Evolutionary conservation across 2,329 filamentous ascomycete genomes (phyloP).

Genomic region (Talaromyces sp.): DNA sequence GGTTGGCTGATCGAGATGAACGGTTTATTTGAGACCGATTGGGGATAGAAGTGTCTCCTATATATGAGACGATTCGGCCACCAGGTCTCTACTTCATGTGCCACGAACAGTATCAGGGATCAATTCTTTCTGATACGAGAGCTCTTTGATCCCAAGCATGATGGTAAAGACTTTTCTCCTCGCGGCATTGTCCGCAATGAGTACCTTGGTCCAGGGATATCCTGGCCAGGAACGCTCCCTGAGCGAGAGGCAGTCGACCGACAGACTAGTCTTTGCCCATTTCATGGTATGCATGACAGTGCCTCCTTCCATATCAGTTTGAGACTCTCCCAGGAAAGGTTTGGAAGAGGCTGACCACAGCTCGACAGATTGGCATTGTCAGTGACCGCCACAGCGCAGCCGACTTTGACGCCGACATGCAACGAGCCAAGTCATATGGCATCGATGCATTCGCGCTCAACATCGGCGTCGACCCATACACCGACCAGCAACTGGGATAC

Average conservation of each 20-base stretch:
- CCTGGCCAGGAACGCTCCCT: background rate
- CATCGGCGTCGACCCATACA: constrained; percentile 43
- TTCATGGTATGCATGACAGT: constrained; percentile 13
- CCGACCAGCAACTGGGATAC: constrained; percentile 43
- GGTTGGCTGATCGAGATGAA: background rate
- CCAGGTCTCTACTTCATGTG: background rate
- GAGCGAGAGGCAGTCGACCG: background rate
- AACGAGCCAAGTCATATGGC: constrained; percentile 38
- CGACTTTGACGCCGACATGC: constrained; percentile 48
- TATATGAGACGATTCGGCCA: background rate
- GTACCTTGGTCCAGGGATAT: constrained; percentile 3
- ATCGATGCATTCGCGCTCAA: constrained; percentile 51
- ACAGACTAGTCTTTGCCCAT: constrained; percentile 15
- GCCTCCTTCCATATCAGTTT: background rate
- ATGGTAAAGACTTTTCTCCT: background rate
- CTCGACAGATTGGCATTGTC: constrained; percentile 43
- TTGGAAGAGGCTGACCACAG: background rate
- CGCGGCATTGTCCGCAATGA: constrained; percentile 6
- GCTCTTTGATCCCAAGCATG: background rate
- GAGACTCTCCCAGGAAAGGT: background rate
- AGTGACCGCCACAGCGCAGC: constrained; percentile 38
- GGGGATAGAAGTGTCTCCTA: background rate
- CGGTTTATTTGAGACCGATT: background rate
- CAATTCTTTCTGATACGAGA: background rate
- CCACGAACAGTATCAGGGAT: background rate